A percentile compares a stretch with the other conserved stretches of the same genome.
These are phyloP conservation scores for Mucuna pruriens DNA, from an alignment of 306 rosid genomes.

Conservation along the genomic window DNA sequence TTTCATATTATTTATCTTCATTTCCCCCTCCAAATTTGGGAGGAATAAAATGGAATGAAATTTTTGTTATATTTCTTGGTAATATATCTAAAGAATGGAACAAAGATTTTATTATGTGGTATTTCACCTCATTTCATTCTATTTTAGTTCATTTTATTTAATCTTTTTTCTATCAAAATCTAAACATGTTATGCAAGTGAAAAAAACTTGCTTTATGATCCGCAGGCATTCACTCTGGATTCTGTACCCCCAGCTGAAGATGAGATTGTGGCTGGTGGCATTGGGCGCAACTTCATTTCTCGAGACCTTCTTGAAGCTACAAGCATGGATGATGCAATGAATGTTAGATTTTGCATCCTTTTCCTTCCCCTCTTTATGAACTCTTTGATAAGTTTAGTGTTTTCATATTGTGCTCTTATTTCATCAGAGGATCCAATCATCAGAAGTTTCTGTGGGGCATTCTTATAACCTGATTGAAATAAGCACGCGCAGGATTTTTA, in stretches of 20 bases:
- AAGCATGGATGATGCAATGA: conserved; percentile 68
- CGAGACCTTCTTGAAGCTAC: conserved; percentile 84
- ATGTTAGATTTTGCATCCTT: conserved; percentile 45
- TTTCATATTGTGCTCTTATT: conserved; percentile 30
- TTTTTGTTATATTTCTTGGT: too few relatives aligned
- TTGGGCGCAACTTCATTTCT: conserved; percentile 78
- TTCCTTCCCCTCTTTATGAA: conserved; percentile 18
- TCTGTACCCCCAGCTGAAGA: conserved; percentile 69
- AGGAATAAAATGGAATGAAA: neutral
- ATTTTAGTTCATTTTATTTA: neutral
- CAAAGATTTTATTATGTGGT: too few relatives aligned
- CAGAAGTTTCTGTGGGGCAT: conserved; percentile 65
- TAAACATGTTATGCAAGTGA: neutral
- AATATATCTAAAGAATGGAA: neutral
- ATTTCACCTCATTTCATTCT: too few relatives aligned
- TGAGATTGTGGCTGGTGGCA: conserved; percentile 74
- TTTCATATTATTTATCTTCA: neutral
- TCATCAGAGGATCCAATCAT: conserved; percentile 66
- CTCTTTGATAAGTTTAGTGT: neutral
- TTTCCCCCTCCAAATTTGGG: neutral
- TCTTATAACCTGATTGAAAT: conserved; percentile 73
- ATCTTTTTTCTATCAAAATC: neutral
- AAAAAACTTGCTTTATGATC: neutral
- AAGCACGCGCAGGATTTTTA: conserved; percentile 60
- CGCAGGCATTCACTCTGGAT: conserved; percentile 79